A percentile compares a stretch with the other conserved stretches of the same genome.
These are phyloP conservation scores for Oidiodendron maius DNA, from an alignment of 495 filamentous ascomycete genomes.

Conservation along the genomic window DNA sequence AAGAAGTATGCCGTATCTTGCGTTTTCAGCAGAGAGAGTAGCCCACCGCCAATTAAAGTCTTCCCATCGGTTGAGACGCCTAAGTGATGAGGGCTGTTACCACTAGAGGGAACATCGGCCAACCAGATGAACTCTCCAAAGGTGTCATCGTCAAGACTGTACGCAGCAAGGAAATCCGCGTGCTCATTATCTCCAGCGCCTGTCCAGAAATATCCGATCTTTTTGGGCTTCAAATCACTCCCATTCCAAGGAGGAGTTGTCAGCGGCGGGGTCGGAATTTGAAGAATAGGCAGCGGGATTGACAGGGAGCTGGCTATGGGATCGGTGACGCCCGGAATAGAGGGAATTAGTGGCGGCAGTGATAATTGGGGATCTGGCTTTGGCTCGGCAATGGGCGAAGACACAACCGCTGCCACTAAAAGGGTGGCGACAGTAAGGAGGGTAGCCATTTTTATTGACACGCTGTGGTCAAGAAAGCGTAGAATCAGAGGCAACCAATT, in stretches of 20 bases:
- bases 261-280: constrained; percentile 50
- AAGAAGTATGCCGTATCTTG: constrained; percentile 59
- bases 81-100: constrained; percentile 58
- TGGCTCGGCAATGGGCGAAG: constrained; percentile 2
- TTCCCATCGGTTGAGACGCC: constrained; percentile 53
- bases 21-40: constrained; percentile 56
- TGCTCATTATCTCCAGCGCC: constrained; percentile 54
- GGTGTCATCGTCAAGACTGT: constrained; percentile 56
- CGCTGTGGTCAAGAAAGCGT: no score
- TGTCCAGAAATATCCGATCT: constrained; percentile 62
- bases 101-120: constrained; percentile 53
- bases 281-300: constrained; percentile 51
- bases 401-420: background rate
- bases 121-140: constrained; percentile 54
- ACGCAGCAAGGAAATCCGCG: constrained; percentile 55
- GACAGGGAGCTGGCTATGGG: constrained; percentile 37
- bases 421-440: background rate
- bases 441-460: no score
- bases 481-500: no score
- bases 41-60: constrained; percentile 51
- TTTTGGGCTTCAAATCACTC: constrained; percentile 56
- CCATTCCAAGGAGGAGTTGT: constrained; percentile 46
- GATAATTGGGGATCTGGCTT: constrained; percentile 10
- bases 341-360: constrained; percentile 53
- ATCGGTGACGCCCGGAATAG: constrained; percentile 50